A percentile compares a stretch with the other conserved stretches of the same genome.
phyloP scores from a whole-genome alignment of 73 alveolate species.

The Effrenium voratum region DNA sequence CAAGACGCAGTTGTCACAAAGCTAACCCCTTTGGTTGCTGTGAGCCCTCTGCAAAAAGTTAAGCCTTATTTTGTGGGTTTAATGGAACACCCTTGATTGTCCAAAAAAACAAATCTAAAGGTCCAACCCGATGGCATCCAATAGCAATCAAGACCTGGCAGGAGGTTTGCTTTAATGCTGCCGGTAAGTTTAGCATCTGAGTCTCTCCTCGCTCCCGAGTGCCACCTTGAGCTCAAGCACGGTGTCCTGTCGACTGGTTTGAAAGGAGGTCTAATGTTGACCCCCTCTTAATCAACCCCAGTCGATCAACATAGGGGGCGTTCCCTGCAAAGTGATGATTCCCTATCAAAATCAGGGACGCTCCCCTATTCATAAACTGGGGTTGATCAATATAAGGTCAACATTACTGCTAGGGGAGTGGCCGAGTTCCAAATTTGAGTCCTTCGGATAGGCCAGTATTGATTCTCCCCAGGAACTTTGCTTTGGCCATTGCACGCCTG shows the following conservation, averaged over 20 bases:
- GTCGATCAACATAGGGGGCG: neutral
- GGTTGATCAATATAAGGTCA: neutral
- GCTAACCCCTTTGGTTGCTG: no score
- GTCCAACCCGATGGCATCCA: no score
- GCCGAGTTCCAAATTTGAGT: neutral
- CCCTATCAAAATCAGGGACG: neutral
- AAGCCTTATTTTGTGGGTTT: no score
- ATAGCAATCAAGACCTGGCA: no score
- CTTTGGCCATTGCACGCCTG: neutral
- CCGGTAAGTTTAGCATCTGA: no score
- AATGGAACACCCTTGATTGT: no score
- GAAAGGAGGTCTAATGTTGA: neutral
- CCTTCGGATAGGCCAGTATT: slow-evolving; percentile 27
- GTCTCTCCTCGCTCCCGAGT: neutral
- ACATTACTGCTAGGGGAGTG: neutral
- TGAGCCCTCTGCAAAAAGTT: no score
- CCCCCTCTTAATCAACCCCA: neutral
- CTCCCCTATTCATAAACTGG: neutral
- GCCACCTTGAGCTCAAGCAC: neutral
- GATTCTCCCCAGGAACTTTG: neutral
- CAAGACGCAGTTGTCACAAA: no score
- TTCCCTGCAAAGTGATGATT: neutral
- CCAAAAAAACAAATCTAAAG: no score
- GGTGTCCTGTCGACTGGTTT: neutral
- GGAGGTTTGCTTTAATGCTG: no score